Conservation (phyloP, 768 basidiomycete species). For the Mycena floridula region DNA sequence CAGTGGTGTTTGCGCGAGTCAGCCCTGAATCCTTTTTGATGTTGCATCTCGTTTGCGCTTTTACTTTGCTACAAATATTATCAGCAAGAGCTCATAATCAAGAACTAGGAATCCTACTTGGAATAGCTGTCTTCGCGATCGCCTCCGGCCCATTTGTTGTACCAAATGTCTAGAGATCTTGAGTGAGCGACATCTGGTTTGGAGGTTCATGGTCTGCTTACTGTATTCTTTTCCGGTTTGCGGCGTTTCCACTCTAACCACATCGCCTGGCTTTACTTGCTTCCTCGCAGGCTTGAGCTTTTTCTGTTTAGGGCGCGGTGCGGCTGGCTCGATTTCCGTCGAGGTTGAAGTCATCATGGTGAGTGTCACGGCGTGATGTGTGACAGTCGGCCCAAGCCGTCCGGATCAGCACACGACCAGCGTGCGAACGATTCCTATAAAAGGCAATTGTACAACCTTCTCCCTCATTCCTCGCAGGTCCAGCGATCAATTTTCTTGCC, state of each 20-base stretch:
- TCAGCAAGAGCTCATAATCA: background rate
- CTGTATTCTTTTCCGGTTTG: constrained; percentile 98
- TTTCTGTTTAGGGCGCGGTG: constrained; percentile 33
- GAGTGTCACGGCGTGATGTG: background rate
- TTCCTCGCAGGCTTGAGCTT: constrained; percentile 90
- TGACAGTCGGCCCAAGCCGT: too few relatives aligned
- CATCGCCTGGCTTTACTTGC: constrained; percentile 86
- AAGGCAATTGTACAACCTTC: too few relatives aligned
- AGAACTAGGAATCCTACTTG: constrained; percentile 50
- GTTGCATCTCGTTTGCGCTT: constrained; percentile 89
- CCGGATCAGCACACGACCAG: too few relatives aligned
- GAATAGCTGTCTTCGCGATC: constrained; percentile 96
- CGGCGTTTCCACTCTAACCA: constrained; percentile 80
- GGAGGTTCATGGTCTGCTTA: constrained; percentile 40
- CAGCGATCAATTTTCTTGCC: too few relatives aligned
- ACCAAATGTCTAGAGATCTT: constrained; percentile 78
- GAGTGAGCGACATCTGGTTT: constrained; percentile 1
- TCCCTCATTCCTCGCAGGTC: too few relatives aligned
- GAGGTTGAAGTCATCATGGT: constrained; percentile 3
- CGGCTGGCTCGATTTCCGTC: constrained; percentile 9
- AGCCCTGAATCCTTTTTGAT: constrained; percentile 87
- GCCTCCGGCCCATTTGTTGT: constrained; percentile 99
- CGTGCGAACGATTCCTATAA: too few relatives aligned
- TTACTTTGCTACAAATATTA: constrained; percentile 63
- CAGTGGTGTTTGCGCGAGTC: constrained; percentile 91